Conservation (phyloP, 257 asterid genomes). For the Avicennia marina region DNA sequence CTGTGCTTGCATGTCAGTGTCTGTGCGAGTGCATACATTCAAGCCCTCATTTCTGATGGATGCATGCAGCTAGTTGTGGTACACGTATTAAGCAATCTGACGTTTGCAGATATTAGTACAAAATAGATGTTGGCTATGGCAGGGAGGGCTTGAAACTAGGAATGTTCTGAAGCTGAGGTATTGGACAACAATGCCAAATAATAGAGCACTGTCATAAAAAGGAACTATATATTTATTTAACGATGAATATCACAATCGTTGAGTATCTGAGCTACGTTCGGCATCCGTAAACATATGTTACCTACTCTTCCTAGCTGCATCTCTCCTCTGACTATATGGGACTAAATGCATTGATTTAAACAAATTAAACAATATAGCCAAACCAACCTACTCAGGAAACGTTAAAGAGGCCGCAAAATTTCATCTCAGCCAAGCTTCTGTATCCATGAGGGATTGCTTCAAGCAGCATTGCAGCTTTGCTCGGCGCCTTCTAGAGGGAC, state of each 20-base stretch:
- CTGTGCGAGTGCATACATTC: too few relatives aligned
- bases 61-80: too few relatives aligned
- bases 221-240: slow-evolving; percentile 12
- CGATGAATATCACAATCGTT: slow-evolving; percentile 11
- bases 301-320: slow-evolving; percentile 20
- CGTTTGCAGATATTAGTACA: too few relatives aligned
- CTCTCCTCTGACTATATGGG: slow-evolving; percentile 1
- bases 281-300: slow-evolving; percentile 18
- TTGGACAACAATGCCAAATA: too few relatives aligned
- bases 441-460: too few relatives aligned
- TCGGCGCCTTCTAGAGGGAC: background rate
- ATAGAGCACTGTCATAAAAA: background rate
- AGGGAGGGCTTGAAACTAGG: too few relatives aligned
- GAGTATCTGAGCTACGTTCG: slow-evolving; percentile 19
- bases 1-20: too few relatives aligned
- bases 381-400: slow-evolving; percentile 24
- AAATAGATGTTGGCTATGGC: too few relatives aligned
- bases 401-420: slow-evolving; percentile 22
- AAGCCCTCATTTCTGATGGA: too few relatives aligned
- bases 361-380: slow-evolving; percentile 27
- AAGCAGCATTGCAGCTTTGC: too few relatives aligned
- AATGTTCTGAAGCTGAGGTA: too few relatives aligned
- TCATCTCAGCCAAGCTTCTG: slow-evolving; percentile 7
- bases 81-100: too few relatives aligned
- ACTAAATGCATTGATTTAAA: slow-evolving; percentile 9